Evolutionary conservation across 345 rosid genomes (phyloP).

Genomic region (Gossypium mustelinum): DNA sequence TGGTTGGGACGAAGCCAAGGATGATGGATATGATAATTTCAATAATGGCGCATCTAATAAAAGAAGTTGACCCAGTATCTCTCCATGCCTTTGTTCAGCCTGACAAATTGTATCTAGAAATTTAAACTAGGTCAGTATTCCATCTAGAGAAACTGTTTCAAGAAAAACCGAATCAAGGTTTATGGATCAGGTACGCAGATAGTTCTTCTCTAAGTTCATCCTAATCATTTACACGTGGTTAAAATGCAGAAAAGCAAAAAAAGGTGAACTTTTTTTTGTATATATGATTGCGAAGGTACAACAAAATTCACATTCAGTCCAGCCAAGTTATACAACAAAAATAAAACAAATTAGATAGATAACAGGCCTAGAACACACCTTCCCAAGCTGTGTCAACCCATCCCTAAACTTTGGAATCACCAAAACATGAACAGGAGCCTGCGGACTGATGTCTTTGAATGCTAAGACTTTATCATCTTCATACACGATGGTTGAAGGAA

Average conservation of each 20-base stretch:
- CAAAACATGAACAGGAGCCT: too few relatives aligned
- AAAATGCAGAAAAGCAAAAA: not conserved
- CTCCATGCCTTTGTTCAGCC: slow-evolving; percentile 74
- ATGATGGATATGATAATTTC: too few relatives aligned
- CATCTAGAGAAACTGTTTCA: not conserved
- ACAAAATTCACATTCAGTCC: too few relatives aligned
- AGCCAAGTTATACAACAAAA: too few relatives aligned
- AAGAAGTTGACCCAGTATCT: slow-evolving; percentile 73
- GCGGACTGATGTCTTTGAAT: too few relatives aligned
- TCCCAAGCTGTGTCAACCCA: too few relatives aligned
- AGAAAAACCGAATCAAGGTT: not conserved
- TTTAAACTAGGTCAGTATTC: not conserved
- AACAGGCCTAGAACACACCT: too few relatives aligned
- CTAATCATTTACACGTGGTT: not conserved
- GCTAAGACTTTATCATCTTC: slow-evolving; percentile 46
- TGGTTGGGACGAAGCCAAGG: too few relatives aligned
- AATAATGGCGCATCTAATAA: not conserved
- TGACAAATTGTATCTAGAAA: too few relatives aligned
- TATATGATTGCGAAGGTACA: slow-evolving; percentile 3
- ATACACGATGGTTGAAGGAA: slow-evolving; percentile 78
- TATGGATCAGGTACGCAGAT: not conserved
- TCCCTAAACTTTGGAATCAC: too few relatives aligned
- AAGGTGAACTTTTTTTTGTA: not conserved
- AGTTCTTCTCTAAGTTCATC: not conserved
- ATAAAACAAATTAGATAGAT: too few relatives aligned